These are phyloP conservation scores for Brassica cretica DNA, from an alignment of 345 rosid species.

Conservation along the genomic window DNA sequence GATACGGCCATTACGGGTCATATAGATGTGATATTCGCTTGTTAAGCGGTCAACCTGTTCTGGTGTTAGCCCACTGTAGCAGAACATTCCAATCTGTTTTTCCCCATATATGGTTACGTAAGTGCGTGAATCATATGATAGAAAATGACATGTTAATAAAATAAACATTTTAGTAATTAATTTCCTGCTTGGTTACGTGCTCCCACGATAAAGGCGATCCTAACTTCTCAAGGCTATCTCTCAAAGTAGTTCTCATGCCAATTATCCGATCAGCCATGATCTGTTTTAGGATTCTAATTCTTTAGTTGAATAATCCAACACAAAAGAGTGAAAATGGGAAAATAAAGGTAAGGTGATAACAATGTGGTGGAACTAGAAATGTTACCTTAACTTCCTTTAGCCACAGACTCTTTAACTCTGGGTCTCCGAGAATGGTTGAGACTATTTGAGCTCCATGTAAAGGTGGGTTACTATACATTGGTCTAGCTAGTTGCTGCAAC, in stretches of 20 bases:
- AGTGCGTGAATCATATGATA: not conserved
- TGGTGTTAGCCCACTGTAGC: slow-evolving; percentile 91
- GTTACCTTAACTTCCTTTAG: slow-evolving; percentile 90
- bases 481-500: slow-evolving; percentile 95
- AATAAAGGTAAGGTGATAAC: not conserved
- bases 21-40: slow-evolving; percentile 75
- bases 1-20: slow-evolving; percentile 96
- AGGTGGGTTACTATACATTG: slow-evolving; percentile 98
- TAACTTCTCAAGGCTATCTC: slow-evolving; percentile 79
- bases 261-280: slow-evolving; percentile 95
- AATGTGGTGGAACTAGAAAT: not conserved
- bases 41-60: slow-evolving; percentile 87
- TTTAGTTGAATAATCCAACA: not conserved
- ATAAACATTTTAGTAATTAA: not conserved
- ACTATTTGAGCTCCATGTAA: slow-evolving; percentile 85
- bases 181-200: slow-evolving; percentile 89
- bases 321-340: not conserved
- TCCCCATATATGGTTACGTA: not conserved
- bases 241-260: slow-evolving; percentile 74
- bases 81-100: slow-evolving; percentile 94
- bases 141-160: not conserved
- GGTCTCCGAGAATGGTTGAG: slow-evolving; percentile 74
- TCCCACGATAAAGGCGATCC: slow-evolving; percentile 88
- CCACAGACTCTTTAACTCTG: slow-evolving; percentile 83
- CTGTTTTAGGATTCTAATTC: slow-evolving; percentile 43